Percentiles rank a stretch among this genome's conserved stretches.
phyloP scores from a whole-genome alignment of 1,284 basidiomycete species.

The Mycena sp. region DNA sequence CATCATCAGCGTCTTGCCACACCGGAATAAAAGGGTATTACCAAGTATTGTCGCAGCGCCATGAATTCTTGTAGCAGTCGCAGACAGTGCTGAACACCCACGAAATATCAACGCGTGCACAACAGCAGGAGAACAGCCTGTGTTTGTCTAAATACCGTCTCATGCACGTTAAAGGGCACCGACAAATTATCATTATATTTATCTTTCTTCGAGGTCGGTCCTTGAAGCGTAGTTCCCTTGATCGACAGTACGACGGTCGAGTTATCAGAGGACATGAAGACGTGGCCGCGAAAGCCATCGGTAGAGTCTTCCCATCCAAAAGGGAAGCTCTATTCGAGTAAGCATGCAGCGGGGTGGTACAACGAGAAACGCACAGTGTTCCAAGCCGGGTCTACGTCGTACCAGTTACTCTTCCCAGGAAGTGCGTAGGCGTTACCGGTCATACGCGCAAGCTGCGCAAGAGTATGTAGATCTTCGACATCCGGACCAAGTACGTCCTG shows the following conservation, averaged over 20 bases:
- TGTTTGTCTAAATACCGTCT: not conserved
- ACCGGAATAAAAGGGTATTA: slow-evolving; percentile 60
- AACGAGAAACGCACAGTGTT: slow-evolving; percentile 65
- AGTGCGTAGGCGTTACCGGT: slow-evolving; percentile 89
- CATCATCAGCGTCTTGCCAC: not conserved
- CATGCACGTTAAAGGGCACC: slow-evolving; percentile 12
- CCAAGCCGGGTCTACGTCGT: slow-evolving; percentile 80
- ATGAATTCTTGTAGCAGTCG: slow-evolving; percentile 81
- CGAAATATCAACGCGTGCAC: slow-evolving; percentile 90
- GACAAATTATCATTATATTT: slow-evolving; percentile 95
- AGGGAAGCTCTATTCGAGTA: slow-evolving; percentile 72
- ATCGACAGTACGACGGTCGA: slow-evolving; percentile 90
- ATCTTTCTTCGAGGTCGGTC: slow-evolving; percentile 91
- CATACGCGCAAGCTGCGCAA: slow-evolving; percentile 91
- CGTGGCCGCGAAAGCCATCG: slow-evolving; percentile 92
- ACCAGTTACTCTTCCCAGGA: slow-evolving; percentile 81
- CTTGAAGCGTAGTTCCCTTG: slow-evolving; percentile 90
- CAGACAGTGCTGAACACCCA: slow-evolving; percentile 87
- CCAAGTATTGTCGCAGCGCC: slow-evolving; percentile 86
- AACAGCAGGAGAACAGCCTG: slow-evolving; percentile 94
- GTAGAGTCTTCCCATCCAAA: slow-evolving; percentile 90
- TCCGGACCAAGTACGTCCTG: slow-evolving; percentile 71
- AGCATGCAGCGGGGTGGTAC: not conserved
- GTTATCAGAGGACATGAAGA: slow-evolving; percentile 85
- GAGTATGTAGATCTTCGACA: slow-evolving; percentile 82